Base-by-base conservation (phyloP, 345 rosid genomes). In the Eucalyptus pumila region DNA sequence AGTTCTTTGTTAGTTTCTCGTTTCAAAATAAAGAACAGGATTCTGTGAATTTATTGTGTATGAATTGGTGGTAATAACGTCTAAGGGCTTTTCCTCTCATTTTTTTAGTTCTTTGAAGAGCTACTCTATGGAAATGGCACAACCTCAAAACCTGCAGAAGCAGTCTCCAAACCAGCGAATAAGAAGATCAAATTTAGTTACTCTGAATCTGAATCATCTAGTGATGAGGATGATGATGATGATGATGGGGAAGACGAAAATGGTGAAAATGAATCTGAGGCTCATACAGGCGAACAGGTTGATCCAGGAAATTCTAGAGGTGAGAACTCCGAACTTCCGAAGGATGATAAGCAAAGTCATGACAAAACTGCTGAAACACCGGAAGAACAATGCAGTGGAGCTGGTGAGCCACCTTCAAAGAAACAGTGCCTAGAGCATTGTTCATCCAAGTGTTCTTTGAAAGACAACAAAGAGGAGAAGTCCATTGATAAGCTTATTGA, bases 401-500 rank as follows among this genome's bases (percentile, higher is more conserved):
- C 88, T 1, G 91, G 89, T 85, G 98, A 95, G 91, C 98, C 97
- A 51, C 96, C 95, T 12, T 90, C 81, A 56, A 96, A 97, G 94
- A 97, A 95, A 91, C 93, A 91, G 81, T 95, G 98, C 89, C 47
- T 89, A 21, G 98, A 94, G 87, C 81, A 89, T 47, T 91, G 89
- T 88, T 90, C 92, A 45, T 88, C 94, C 42, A 90, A 92, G 87
- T 62, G 88, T 88, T 88, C 45, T 51, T 90, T 86, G 47, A 87
- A 45, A 86, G 92, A 87, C 23, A 92, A 90, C 88, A 93, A 88
- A 87, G 94, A 90, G 58, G 95, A 95, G 93, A 95, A 93, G 91
- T 96, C 99, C 11, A 91, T 98, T 92, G 99, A 98, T 94, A 93
- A 93, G 93, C 95, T 98, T 54, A 98, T 98, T 87, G 99, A 97